phyloP scores from a whole-genome alignment of 805 yeast species.

The Cyberlindnera lachancei region DNA sequence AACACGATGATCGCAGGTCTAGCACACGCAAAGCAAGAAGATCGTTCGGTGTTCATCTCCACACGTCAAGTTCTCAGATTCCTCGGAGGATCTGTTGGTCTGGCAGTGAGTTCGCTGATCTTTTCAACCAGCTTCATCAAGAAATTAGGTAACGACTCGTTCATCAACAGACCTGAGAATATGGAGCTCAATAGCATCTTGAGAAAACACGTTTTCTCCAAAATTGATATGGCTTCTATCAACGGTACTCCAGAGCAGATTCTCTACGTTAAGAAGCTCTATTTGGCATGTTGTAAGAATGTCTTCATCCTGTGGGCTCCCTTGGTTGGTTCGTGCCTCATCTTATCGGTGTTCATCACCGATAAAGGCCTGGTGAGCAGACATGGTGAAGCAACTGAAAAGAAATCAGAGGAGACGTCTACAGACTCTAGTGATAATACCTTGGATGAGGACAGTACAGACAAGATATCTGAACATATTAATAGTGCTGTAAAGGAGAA shows the following conservation, averaged over 20 bases:
- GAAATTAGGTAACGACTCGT: conserved; percentile 8
- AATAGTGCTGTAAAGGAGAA: too few relatives aligned
- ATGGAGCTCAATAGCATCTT: conserved; percentile 5
- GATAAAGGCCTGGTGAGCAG: conserved; percentile 12
- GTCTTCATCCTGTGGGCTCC: conserved; percentile 18
- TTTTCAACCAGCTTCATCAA: conserved; percentile 16
- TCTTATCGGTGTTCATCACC: conserved; percentile 10
- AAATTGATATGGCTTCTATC: conserved; percentile 6
- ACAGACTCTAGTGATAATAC: too few relatives aligned
- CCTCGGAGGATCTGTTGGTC: conserved; percentile 56
- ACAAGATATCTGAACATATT: too few relatives aligned
- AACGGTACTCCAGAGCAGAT: conserved; percentile 6
- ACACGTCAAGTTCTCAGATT: conserved; percentile 50
- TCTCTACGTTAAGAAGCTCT: conserved; percentile 9
- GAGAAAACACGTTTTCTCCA: conserved; percentile 14
- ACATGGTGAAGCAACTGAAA: too few relatives aligned
- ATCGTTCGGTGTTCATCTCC: conserved; percentile 52
- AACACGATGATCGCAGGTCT: conserved; percentile 20
- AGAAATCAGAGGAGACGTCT: neutral
- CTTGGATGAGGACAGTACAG: too few relatives aligned
- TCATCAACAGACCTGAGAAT: conserved; percentile 11
- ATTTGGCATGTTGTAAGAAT: conserved; percentile 12
- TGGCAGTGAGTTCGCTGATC: conserved; percentile 31
- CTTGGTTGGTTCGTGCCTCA: conserved; percentile 9
- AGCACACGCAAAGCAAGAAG: conserved; percentile 44